Conservation (phyloP, 768 basidiomycete species). For the Tephrocybe sp. region DNA sequence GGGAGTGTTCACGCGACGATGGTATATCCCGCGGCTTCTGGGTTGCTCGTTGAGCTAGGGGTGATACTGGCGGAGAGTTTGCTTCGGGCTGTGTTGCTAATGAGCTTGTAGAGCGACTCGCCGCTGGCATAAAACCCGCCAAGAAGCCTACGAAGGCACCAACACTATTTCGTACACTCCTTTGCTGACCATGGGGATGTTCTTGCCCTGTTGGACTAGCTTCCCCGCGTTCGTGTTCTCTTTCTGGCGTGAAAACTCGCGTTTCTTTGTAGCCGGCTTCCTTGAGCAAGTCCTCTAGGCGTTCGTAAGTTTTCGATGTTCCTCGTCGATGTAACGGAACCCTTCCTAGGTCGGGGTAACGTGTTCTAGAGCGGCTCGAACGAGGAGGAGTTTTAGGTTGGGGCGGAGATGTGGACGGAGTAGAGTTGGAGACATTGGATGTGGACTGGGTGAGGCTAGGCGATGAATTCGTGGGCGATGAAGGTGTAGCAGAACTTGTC, state of each 20-base stretch:
- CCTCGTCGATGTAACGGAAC: constrained; percentile 78
- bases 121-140: constrained; percentile 52
- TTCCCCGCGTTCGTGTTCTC: constrained; percentile 53
- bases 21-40: constrained; percentile 14
- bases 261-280: constrained; percentile 95
- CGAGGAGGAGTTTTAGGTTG: constrained; percentile 43
- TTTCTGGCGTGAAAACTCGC: constrained; percentile 83
- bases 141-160: constrained; percentile 67
- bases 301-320: constrained; percentile 78
- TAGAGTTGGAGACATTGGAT: constrained; percentile 30
- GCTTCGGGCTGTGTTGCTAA: constrained; percentile 11
- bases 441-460: constrained; percentile 40
- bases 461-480: constrained; percentile 34
- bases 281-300: constrained; percentile 78
- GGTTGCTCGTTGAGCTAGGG: constrained; percentile 22
- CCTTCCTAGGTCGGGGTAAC: constrained; percentile 63
- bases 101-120: constrained; percentile 20
- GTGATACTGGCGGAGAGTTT: constrained; percentile 31
- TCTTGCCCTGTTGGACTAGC: constrained; percentile 27
- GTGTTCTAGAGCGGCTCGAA: constrained; percentile 35
- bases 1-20: constrained; percentile 21
- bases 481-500: constrained; percentile 26
- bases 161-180: constrained; percentile 43
- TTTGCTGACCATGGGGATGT: constrained; percentile 22
- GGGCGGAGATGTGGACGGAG: constrained; percentile 39